These are phyloP conservation scores for Theobroma cacao DNA, from an alignment of 345 rosid species.

Conservation along the genomic window DNA sequence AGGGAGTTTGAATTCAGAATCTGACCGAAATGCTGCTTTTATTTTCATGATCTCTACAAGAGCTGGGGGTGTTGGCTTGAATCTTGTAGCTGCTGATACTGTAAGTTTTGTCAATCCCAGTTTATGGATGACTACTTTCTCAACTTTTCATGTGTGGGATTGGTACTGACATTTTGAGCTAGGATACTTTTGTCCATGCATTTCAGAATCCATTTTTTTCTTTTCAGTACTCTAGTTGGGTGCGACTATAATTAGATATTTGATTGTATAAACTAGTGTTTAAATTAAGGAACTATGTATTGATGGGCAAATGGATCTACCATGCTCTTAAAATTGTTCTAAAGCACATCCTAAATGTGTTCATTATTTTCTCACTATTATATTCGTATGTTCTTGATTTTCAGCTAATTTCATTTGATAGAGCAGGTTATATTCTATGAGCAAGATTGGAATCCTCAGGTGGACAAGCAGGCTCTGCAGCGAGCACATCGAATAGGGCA, in stretches of 20 bases:
- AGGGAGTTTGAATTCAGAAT: conserved; percentile 20
- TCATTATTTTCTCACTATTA: neutral
- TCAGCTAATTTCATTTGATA: conserved; percentile 14
- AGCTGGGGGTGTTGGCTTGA: conserved; percentile 97
- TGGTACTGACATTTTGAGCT: neutral
- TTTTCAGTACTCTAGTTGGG: neutral
- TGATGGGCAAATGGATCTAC: neutral
- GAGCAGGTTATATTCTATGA: conserved; percentile 81
- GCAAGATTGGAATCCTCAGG: conserved; percentile 98
- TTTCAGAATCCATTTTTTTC: neutral
- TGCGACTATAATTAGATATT: neutral
- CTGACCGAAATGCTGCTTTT: conserved; percentile 50
- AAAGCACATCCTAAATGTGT: conserved; percentile 1
- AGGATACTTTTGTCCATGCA: neutral
- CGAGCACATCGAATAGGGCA: conserved; percentile 95
- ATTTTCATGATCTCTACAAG: conserved; percentile 89
- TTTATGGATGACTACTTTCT: neutral
- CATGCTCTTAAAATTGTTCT: neutral
- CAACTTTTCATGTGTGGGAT: neutral
- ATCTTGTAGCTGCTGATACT: conserved; percentile 92
- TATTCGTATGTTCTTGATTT: neutral
- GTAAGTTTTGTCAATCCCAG: conserved; percentile 36
- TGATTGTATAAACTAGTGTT: neutral
- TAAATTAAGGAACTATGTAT: neutral
- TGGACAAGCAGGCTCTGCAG: conserved; percentile 91